Conservation (phyloP, 139 green algal genomes). For the Zygnema cylindricum region DNA sequence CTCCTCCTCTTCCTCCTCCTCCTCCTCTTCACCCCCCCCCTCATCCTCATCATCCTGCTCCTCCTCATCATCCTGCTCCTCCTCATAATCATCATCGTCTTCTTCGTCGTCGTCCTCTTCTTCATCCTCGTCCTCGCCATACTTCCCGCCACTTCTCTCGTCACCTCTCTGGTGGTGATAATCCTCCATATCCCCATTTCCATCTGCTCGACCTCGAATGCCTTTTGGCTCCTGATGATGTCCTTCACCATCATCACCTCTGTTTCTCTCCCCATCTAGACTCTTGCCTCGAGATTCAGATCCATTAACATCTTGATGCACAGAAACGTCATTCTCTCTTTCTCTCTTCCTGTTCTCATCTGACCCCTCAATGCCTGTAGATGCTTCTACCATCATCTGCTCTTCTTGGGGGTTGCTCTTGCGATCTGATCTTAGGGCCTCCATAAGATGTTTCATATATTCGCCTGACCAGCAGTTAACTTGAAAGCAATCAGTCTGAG, state of each 20-base stretch:
- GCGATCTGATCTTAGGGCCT: background rate
- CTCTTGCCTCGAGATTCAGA: background rate
- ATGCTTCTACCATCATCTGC: too few relatives aligned
- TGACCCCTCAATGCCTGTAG: too few relatives aligned
- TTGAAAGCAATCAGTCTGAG: background rate
- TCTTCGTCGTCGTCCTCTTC: too few relatives aligned
- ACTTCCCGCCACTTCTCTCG: too few relatives aligned
- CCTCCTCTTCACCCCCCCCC: background rate
- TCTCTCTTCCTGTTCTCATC: background rate
- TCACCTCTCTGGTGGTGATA: too few relatives aligned
- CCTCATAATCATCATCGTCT: too few relatives aligned
- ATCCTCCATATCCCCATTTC: too few relatives aligned
- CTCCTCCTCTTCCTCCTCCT: conserved; percentile 14
- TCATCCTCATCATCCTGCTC: background rate
- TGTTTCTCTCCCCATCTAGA: background rate
- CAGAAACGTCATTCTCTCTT: background rate
- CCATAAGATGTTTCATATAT: background rate
- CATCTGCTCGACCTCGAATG: too few relatives aligned
- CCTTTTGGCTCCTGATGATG: too few relatives aligned
- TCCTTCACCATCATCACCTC: background rate
- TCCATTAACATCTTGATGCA: background rate
- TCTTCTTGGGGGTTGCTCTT: too few relatives aligned
- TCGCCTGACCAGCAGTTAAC: background rate
- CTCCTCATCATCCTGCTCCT: too few relatives aligned
- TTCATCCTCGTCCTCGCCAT: too few relatives aligned